A percentile compares a stretch with the other conserved stretches of the same genome.
Conservation (phyloP, 192 early-diverging fungal genomes). For the Blastocladiella britannica region DNA sequence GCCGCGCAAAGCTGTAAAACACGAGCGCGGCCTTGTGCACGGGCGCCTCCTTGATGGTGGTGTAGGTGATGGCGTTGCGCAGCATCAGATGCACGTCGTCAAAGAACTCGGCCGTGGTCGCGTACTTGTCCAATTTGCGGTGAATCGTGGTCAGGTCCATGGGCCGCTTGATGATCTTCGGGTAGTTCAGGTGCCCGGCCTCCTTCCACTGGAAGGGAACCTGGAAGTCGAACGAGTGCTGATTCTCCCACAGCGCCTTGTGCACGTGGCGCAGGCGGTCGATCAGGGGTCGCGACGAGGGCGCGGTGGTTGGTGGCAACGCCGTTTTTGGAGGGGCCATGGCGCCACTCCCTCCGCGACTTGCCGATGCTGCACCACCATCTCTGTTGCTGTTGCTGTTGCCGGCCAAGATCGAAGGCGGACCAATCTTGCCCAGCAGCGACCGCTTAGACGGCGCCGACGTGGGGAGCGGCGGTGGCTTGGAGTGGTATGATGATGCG, state of each 20-base stretch:
- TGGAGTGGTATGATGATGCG: no score
- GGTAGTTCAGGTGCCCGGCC: conserved; percentile 38
- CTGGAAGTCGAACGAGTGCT: conserved; percentile 2
- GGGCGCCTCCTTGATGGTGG: not conserved
- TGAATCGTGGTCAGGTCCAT: conserved; percentile 54
- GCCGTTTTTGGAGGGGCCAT: no score
- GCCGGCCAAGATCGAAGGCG: no score
- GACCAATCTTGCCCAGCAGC: no score
- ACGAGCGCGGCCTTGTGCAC: not conserved
- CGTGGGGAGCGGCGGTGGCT: no score
- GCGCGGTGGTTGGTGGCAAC: no score
- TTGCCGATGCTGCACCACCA: no score
- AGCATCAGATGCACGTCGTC: conserved; percentile 7
- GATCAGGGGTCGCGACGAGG: no score
- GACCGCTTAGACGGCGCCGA: no score
- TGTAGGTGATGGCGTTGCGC: conserved; percentile 5
- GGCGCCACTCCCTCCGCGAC: no score
- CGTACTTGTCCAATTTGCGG: conserved; percentile 23
- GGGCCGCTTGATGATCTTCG: conserved; percentile 37
- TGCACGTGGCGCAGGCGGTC: no score
- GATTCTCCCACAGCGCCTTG: not conserved
- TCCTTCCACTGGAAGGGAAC: conserved; percentile 34
- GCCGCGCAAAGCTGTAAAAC: not conserved
- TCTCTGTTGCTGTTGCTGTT: no score
- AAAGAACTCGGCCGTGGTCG: conserved; percentile 2